Conservation (phyloP, 2,329 filamentous ascomycete genomes). For the Fusarium sp. region DNA sequence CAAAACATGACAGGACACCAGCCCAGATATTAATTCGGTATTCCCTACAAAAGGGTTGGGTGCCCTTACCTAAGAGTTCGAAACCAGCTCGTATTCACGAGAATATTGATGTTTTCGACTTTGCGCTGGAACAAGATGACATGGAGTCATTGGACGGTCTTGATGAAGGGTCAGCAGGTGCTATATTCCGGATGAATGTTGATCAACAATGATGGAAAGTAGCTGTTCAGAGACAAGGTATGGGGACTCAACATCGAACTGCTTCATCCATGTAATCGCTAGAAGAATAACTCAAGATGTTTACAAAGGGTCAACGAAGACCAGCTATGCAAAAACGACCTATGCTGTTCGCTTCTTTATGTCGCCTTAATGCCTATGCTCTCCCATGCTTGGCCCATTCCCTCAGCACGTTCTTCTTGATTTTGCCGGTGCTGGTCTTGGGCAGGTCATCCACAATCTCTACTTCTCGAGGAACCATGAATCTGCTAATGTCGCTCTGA, state of each 20-base stretch:
- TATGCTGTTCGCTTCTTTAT: constrained; percentile 1
- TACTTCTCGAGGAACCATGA: constrained; percentile 84
- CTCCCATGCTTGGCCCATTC: constrained; percentile 76
- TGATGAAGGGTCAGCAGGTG: constrained; percentile 50
- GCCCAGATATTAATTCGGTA: constrained; percentile 79
- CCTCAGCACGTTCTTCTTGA: constrained; percentile 93
- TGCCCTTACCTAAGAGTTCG: constrained; percentile 78
- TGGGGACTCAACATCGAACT: constrained; percentile 1
- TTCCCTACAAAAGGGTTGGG: constrained; percentile 78
- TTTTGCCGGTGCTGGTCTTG: constrained; percentile 97
- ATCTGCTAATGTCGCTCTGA: constrained; percentile 85
- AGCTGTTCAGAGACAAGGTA: too few species aligned
- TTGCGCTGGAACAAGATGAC: constrained; percentile 70
- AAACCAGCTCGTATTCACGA: constrained; percentile 70
- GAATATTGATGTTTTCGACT: constrained; percentile 74
- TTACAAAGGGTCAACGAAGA: constrained; percentile 10
- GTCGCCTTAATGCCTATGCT: constrained; percentile 18
- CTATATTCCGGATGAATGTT: constrained; percentile 53
- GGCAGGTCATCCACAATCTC: constrained; percentile 90
- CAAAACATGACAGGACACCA: constrained; percentile 72
- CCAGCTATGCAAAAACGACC: not conserved
- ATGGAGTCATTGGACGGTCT: constrained; percentile 61
- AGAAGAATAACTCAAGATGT: constrained; percentile 12
- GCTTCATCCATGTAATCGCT: constrained; percentile 13
- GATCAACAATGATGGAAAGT: constrained; percentile 3